Evolutionary conservation across 208 protist genomes (phyloP).

Genomic region (Leishmania tarentolae): DNA sequence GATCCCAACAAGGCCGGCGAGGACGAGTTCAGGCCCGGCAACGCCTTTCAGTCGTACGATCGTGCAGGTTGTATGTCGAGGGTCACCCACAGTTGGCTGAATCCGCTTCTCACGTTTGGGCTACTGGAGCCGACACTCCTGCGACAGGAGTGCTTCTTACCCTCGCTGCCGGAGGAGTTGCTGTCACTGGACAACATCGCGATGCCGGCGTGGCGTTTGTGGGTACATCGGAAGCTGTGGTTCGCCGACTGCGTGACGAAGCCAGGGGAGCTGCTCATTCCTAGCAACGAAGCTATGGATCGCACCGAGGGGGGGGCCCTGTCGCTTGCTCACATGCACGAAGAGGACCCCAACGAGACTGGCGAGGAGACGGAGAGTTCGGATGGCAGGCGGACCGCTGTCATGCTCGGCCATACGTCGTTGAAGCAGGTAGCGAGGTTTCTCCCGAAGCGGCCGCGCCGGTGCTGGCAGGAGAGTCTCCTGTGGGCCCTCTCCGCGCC

Average conservation of each 20-base stretch:
- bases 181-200: conserved; percentile 53
- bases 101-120: conserved; percentile 58
- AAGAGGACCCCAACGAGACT: conserved; percentile 20
- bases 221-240: conserved; percentile 58
- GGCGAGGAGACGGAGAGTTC: conserved; percentile 52
- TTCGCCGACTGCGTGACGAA: conserved; percentile 37
- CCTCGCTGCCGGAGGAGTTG: conserved; percentile 53
- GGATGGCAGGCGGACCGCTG: conserved; percentile 47
- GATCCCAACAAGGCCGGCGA: conserved; percentile 51
- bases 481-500: conserved; percentile 41
- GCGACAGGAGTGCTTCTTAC: conserved; percentile 64
- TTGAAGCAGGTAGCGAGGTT: conserved; percentile 45
- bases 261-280: conserved; percentile 42
- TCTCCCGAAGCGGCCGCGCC: conserved; percentile 42
- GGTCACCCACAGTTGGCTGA: conserved; percentile 68
- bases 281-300: conserved; percentile 50
- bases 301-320: conserved; percentile 38
- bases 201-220: conserved; percentile 54
- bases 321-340: conserved; percentile 27
- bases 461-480: conserved; percentile 29
- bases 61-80: conserved; percentile 37
- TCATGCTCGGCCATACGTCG: conserved; percentile 46
- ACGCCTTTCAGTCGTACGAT: conserved; percentile 61
- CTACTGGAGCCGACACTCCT: conserved; percentile 60
- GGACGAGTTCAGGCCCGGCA: conserved; percentile 68